Conservation (phyloP, 768 basidiomycete genomes). For the Tulasnella sp. region DNA sequence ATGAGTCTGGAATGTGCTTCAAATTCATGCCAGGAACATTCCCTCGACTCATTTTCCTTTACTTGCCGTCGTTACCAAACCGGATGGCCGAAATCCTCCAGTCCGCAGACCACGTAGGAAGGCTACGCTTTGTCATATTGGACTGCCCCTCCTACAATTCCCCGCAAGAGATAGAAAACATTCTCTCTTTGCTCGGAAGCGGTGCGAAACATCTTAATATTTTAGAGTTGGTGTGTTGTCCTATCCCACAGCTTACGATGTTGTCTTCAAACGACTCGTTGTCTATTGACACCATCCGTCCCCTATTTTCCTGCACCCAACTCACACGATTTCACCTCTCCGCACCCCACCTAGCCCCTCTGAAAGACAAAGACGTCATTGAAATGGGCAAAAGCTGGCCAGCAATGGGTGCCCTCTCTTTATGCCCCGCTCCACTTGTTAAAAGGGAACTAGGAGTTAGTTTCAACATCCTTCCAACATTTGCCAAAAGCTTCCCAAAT, state of each 20-base stretch:
- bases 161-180: background rate
- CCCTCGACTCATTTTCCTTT: background rate
- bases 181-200: background rate
- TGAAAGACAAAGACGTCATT: background rate
- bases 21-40: background rate
- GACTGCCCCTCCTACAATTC: background rate
- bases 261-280: background rate
- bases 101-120: background rate
- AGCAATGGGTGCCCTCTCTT: background rate
- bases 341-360: background rate
- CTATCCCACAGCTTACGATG: background rate
- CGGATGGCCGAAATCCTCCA: background rate
- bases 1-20: background rate
- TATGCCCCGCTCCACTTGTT: background rate
- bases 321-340: background rate
- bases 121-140: background rate
- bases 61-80: background rate
- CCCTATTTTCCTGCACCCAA: background rate
- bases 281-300: background rate
- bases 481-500: background rate
- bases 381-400: conserved; percentile 2
- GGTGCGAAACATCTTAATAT: background rate
- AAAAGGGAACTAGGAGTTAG: background rate
- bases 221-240: background rate
- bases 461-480: background rate